Evolutionary conservation across 352 stramenopile species (phyloP), one percentile per base, ranked within the genome.

Genomic region (Blastocystis hominis): DNA sequence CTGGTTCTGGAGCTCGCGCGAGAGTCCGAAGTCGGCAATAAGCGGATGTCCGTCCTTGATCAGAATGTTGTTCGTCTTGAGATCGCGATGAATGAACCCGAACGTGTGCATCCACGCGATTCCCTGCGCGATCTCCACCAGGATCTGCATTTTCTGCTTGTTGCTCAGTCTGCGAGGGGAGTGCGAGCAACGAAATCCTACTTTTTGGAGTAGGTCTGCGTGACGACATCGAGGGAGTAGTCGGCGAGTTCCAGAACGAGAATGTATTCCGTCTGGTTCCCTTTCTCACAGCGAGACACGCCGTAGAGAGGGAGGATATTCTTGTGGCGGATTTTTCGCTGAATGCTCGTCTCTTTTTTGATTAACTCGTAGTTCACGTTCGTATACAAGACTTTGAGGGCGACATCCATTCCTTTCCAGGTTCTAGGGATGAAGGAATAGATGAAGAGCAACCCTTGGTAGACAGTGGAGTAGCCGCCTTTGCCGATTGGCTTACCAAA

Each of bases 21-120:
- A 34, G 4, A 84, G 56, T 42, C 72, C 72, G 17, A 55, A 84
- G 34, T 84, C 72, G 13, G 50, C 54, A 47, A 84, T 84, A 46
- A 66, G 40, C 3, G 72, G 53, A 84, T 84, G 72, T 54, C 72
- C 72, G 34, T 84, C 55, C 50, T 84, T 84, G 50, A 84, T 69
- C 3, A 84, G 72, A 50, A 84, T 84, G 44, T 84, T 84, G 34
- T 84, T 53, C 3, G 68, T 24, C 56, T 84, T 84, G 6, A 84
- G 66, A 46, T 84, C 72, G 6, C 72, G 72, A 47, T 84, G 72
- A 0, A 84, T 64, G 40, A 47, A 84, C 10, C 50, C 50, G 17
- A 46, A 44, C 9, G 72, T 66, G 20, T 84, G 72, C 5, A 84
- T 66, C 38, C 68, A 84, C 15, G 40, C 72, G 34, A 84, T 24